Conservation (phyloP, 805 yeast genomes). For the Wickerhamomyces chaumierensis region DNA sequence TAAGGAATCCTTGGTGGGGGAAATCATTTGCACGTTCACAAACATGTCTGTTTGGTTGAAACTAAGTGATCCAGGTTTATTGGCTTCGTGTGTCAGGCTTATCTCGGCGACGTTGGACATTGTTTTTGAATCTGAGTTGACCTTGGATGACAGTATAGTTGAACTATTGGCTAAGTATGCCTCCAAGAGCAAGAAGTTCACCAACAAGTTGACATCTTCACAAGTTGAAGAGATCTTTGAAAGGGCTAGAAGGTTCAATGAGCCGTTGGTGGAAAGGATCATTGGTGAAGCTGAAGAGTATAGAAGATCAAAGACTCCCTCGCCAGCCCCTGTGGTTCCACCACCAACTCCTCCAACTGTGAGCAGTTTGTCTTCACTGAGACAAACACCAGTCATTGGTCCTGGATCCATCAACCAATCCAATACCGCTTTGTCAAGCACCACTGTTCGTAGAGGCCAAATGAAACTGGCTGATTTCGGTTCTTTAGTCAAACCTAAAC, state of each 20-base stretch:
- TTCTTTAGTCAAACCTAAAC: conserved; percentile 20
- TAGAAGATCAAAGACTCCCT: conserved; percentile 19
- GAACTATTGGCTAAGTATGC: conserved; percentile 53
- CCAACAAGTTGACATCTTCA: conserved; percentile 56
- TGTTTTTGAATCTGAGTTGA: conserved; percentile 41
- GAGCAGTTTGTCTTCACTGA: too few relatives aligned
- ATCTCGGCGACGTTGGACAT: conserved; percentile 57
- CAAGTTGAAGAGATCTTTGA: conserved; percentile 56
- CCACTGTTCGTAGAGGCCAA: conserved; percentile 17
- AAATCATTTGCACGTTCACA: conserved; percentile 51
- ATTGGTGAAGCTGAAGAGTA: conserved; percentile 29
- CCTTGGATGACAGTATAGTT: conserved; percentile 41
- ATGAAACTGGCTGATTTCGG: conserved; percentile 26
- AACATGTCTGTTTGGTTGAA: conserved; percentile 73
- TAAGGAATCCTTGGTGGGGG: conserved; percentile 29
- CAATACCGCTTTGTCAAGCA: too few relatives aligned
- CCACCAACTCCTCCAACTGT: too few relatives aligned
- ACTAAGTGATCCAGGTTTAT: conserved; percentile 65
- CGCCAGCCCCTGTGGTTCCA: not conserved
- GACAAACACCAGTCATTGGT: too few relatives aligned
- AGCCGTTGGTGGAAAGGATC: conserved; percentile 40
- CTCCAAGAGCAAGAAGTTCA: conserved; percentile 51
- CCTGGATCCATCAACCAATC: too few relatives aligned
- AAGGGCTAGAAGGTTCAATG: conserved; percentile 47
- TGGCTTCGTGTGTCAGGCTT: conserved; percentile 61